phyloP scores from a whole-genome alignment of 139 green algal genomes.

The Zygnema circumcarinatum region DNA sequence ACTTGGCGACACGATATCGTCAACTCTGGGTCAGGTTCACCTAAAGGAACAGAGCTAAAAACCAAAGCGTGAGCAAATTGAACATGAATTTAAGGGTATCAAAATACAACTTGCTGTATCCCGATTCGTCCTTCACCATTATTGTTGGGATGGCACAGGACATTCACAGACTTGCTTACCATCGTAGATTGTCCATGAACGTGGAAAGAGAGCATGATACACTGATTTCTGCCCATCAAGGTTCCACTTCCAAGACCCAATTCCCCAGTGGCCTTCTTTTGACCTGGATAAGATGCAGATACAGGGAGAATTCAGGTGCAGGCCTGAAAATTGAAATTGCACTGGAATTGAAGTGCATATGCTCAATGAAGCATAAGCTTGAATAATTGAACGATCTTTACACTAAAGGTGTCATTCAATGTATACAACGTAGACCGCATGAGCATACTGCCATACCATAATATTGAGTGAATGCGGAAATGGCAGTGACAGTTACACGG shows the following conservation, averaged over 20 bases:
- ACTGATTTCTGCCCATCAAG: conserved; percentile 36
- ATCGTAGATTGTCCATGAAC: conserved; percentile 61
- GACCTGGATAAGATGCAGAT: conserved; percentile 26
- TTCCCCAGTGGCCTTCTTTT: conserved; percentile 31
- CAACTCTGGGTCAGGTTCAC: conserved; percentile 54
- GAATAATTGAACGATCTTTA: no score
- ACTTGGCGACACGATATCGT: conserved; percentile 56
- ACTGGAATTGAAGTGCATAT: not conserved
- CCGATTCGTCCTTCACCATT: no score
- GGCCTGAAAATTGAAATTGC: not conserved
- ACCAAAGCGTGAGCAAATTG: no score
- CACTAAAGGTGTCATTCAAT: no score
- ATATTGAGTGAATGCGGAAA: no score
- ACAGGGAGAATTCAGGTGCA: not conserved
- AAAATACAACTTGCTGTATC: no score
- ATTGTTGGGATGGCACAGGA: not conserved
- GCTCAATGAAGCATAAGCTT: no score
- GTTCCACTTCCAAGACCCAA: conserved; percentile 52
- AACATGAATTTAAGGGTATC: no score
- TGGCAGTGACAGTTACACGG: no score
- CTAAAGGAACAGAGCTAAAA: conserved; percentile 41
- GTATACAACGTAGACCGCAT: no score
- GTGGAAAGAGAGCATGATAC: conserved; percentile 58
- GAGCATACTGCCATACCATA: no score
- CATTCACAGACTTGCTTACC: conserved; percentile 20